phyloP scores from a whole-genome alignment of 345 rosid genomes.

The Cardamine chenopodiifolia region DNA sequence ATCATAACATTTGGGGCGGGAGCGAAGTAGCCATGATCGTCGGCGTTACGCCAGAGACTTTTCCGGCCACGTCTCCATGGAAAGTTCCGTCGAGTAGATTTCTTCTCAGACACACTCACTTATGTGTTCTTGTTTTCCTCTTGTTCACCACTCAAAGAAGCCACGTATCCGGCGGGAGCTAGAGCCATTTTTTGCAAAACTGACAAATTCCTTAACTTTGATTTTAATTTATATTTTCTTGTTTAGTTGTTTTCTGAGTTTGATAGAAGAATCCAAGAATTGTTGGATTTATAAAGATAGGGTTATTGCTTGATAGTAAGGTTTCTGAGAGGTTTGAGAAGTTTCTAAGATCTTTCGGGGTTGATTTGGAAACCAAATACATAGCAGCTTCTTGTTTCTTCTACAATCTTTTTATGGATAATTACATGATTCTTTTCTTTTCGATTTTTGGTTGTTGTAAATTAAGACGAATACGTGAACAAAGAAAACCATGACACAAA shows the following conservation, averaged over 20 bases:
- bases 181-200: slow-evolving; percentile 50
- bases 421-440: slow-evolving; percentile 31
- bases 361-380: slow-evolving; percentile 9
- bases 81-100: slow-evolving; percentile 39
- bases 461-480: not conserved
- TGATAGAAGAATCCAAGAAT: slow-evolving; percentile 2
- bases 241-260: not conserved
- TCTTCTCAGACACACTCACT: slow-evolving; percentile 52
- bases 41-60: slow-evolving; percentile 56
- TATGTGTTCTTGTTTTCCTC: slow-evolving; percentile 44
- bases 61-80: slow-evolving; percentile 55
- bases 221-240: not conserved
- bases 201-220: not conserved
- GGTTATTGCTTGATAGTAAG: not conserved
- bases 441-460: not conserved
- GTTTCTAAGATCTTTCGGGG: slow-evolving; percentile 54
- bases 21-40: slow-evolving; percentile 49
- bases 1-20: slow-evolving; percentile 60
- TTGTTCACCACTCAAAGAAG: slow-evolving; percentile 45
- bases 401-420: slow-evolving; percentile 30
- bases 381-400: slow-evolving; percentile 36
- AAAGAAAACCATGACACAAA: not conserved
- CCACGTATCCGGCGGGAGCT: too few species aligned
- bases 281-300: slow-evolving; percentile 28
- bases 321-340: slow-evolving; percentile 45